Conservation (phyloP, 108 stramenopile species). For the Pseudonitzschia pungens region DNA sequence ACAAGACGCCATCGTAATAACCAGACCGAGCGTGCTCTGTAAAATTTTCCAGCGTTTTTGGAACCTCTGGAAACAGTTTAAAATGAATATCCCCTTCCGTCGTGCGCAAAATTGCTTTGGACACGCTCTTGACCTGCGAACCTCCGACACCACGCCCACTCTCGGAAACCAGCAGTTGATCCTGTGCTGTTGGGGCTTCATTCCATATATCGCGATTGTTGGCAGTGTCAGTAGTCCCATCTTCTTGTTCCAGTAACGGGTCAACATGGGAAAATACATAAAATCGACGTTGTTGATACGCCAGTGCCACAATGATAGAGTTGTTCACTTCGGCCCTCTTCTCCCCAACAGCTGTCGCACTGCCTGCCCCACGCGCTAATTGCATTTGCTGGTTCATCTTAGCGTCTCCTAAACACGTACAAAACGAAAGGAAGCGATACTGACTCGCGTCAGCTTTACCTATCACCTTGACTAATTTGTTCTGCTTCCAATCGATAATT, state of each 20-base stretch:
- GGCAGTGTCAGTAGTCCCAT: slow-evolving; percentile 38
- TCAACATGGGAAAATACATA: slow-evolving; percentile 91
- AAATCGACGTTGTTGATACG: slow-evolving; percentile 89
- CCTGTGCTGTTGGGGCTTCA: slow-evolving; percentile 90
- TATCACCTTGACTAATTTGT: slow-evolving; percentile 73
- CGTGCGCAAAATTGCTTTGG: slow-evolving; percentile 90
- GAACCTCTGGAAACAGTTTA: slow-evolving; percentile 87
- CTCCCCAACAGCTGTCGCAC: slow-evolving; percentile 43
- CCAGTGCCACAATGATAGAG: slow-evolving; percentile 79
- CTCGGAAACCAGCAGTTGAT: slow-evolving; percentile 53
- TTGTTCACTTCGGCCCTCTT: slow-evolving; percentile 29
- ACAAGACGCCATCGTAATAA: slow-evolving; percentile 97
- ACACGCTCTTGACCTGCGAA: slow-evolving; percentile 24
- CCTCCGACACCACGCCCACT: slow-evolving; percentile 5
- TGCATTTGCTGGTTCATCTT: slow-evolving; percentile 92
- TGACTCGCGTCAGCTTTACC: slow-evolving; percentile 88
- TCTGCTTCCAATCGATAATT: slow-evolving; percentile 84
- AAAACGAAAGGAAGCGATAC: slow-evolving; percentile 78
- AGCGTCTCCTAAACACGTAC: slow-evolving; percentile 87
- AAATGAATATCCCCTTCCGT: slow-evolving; percentile 96
- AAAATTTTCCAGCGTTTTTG: slow-evolving; percentile 96
- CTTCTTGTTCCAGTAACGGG: slow-evolving; percentile 50
- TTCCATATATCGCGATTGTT: slow-evolving; percentile 91
- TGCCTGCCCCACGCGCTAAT: slow-evolving; percentile 57
- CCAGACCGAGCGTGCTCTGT: slow-evolving; percentile 84